Evolutionary conservation across 1,284 basidiomycete species (phyloP), one percentile per base, ranked within the genome.

Genomic region (Microbotryum saponariae): DNA sequence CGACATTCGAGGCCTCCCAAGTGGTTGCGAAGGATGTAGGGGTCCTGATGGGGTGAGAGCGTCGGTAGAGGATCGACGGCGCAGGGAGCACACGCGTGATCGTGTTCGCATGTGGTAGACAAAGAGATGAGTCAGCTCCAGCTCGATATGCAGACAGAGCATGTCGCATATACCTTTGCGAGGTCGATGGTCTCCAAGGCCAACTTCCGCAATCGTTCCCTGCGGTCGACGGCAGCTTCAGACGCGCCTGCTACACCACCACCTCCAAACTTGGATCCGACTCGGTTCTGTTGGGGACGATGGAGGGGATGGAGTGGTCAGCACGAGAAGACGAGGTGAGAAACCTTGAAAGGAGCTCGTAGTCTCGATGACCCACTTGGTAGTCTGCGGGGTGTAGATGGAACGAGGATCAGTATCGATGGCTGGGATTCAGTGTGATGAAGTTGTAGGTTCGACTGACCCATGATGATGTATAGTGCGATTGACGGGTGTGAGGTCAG

Each of bases 1-100:
- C 94, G 89, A 78, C 96, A 99, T 82, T 98, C 96, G 58, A 98
- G 83, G 10, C 92, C 96, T 50, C 96, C 82, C 61, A 98, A 82
- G 76, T 98, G 96, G 77, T 97, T 99, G 76, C 92, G 89, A 53
- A 99, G 85, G 73, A 98, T 97, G 77, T 98, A 98, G 6, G 96
- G 96, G 77, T 99, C 96, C 89, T 94, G 68, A 3, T 18, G 18
- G 31, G 14, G 14, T 25, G 25, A 23, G 7, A 53, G 33, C 27
- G 7, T 59, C 56, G 25, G 45, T 16, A 9, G 25, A 10, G 29
- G 42, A 48, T 27, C 7, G 29, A 4, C 16, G 21, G n/a, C 56
- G 25, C 6, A 51, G 10, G 14, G 21, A 29, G 20, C 21, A 47
- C 2, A 23, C 20, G 20, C 58, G 48, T 20, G 31, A 46, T 21